Percentiles rank a stretch among this genome's conserved stretches.
Conservation (phyloP, 1,139 yeast species). For the Blastobotrys persicus region DNA sequence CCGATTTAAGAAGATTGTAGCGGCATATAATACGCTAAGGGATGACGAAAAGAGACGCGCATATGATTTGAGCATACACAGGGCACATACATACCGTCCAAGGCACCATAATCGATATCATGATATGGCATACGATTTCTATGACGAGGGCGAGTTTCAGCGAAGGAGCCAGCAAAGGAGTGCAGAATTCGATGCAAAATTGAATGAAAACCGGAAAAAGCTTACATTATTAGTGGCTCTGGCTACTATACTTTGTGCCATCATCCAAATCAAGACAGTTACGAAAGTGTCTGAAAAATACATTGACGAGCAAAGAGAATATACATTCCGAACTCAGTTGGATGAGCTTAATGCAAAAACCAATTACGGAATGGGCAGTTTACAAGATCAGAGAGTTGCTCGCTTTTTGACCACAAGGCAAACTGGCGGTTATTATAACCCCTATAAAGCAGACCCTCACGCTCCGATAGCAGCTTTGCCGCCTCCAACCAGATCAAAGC, state of each 20-base stretch:
- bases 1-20: slow-evolving; percentile 67
- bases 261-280: slow-evolving; percentile 30
- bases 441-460: slow-evolving; percentile 7
- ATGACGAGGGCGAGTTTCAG: slow-evolving; percentile 22
- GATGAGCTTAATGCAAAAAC: slow-evolving; percentile 27
- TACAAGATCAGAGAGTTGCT: slow-evolving; percentile 31
- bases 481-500: not conserved
- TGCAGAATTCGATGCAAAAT: slow-evolving; percentile 31
- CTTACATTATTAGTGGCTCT: slow-evolving; percentile 29
- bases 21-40: slow-evolving; percentile 69
- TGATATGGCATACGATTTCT: slow-evolving; percentile 12
- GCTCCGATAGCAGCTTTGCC: slow-evolving; percentile 3
- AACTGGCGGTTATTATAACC: slow-evolving; percentile 28
- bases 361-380: slow-evolving; percentile 30
- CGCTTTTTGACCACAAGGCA: slow-evolving; percentile 34
- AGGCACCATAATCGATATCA: not conserved
- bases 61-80: slow-evolving; percentile 38
- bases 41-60: slow-evolving; percentile 50
- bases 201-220: slow-evolving; percentile 31
- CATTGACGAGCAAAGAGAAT: slow-evolving; percentile 21
- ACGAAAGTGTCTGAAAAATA: slow-evolving; percentile 26
- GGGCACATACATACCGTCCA: slow-evolving; percentile 10
- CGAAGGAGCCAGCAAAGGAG: slow-evolving; percentile 19
- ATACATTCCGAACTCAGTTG: slow-evolving; percentile 25
- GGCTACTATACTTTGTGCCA: slow-evolving; percentile 29